Conservation (phyloP, 192 early-diverging fungal species). For the Coemansia sp. region DNA sequence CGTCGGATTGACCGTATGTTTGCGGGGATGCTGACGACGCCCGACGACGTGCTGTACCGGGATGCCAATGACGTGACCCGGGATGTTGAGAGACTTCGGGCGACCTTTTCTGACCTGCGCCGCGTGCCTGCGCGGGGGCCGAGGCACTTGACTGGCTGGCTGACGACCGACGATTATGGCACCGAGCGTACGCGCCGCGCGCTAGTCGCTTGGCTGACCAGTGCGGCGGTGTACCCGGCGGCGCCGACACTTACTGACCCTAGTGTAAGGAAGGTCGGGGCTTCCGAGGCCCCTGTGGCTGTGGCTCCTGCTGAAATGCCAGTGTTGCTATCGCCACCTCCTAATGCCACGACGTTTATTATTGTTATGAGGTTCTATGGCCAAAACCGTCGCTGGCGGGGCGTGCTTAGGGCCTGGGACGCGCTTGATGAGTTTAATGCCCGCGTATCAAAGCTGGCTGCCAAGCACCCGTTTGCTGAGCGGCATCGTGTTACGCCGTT, state of each 20-base stretch:
- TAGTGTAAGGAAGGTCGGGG: neutral
- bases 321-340: slow-evolving; percentile 14
- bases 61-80: neutral
- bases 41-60: slow-evolving; percentile 10
- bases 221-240: slow-evolving; percentile 23
- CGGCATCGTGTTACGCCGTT: slow-evolving; percentile 15
- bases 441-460: slow-evolving; percentile 8
- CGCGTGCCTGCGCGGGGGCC: neutral
- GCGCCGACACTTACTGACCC: slow-evolving; percentile 22
- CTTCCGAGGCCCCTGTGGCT: neutral
- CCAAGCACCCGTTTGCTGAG: neutral
- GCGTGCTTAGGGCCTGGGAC: slow-evolving; percentile 27
- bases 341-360: slow-evolving; percentile 37
- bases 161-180: neutral
- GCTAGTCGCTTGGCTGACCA: slow-evolving; percentile 35
- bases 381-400: slow-evolving; percentile 15
- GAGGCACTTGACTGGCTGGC: neutral
- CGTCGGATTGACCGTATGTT: slow-evolving; percentile 9
- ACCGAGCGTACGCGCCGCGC: neutral
- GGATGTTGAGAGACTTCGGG: neutral
- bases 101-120: neutral
- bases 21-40: slow-evolving; percentile 12
- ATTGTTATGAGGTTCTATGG: slow-evolving; percentile 26
- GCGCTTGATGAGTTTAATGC: slow-evolving; percentile 17
- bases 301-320: neutral